Evolutionary conservation across 495 filamentous ascomycete species (phyloP).

Genomic region (Neurospora terricola): DNA sequence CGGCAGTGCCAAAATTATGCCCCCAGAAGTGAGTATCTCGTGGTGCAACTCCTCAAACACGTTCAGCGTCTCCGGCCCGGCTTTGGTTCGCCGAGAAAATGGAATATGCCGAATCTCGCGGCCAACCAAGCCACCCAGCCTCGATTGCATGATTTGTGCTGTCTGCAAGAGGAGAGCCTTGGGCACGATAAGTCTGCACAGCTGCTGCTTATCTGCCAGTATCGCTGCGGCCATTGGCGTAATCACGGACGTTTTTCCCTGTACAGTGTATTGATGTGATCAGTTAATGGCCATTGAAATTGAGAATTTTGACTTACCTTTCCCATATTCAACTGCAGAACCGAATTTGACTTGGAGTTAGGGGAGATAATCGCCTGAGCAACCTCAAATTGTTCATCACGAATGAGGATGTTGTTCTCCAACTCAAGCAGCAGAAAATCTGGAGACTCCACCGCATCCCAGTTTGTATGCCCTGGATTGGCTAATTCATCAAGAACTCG

Average conservation of each 20-base stretch:
- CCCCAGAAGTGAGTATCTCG: not conserved
- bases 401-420: conserved; percentile 43
- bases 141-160: conserved; percentile 24
- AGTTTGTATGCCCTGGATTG: conserved; percentile 43
- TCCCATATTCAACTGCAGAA: conserved; percentile 11
- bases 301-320: not conserved
- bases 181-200: not conserved
- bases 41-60: conserved; percentile 1
- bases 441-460: conserved; percentile 31
- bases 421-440: conserved; percentile 54
- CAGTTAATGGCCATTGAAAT: not conserved
- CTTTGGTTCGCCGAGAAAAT: conserved; percentile 17
- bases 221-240: not conserved
- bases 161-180: conserved; percentile 32
- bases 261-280: not conserved
- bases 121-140: conserved; percentile 1
- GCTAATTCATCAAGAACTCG: conserved; percentile 26
- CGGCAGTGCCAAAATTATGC: not conserved
- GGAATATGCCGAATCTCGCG: conserved; percentile 1
- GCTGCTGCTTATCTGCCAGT: conserved; percentile 33
- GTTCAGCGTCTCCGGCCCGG: not conserved
- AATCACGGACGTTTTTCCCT: not conserved
- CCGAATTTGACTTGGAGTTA: conserved; percentile 33
- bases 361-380: conserved; percentile 42
- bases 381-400: conserved; percentile 42